Percentiles rank a stretch among this genome's conserved stretches.
These are phyloP conservation scores for Phytophthora pseudosyringae DNA, from an alignment of 352 stramenopile genomes.

Conservation along the genomic window DNA sequence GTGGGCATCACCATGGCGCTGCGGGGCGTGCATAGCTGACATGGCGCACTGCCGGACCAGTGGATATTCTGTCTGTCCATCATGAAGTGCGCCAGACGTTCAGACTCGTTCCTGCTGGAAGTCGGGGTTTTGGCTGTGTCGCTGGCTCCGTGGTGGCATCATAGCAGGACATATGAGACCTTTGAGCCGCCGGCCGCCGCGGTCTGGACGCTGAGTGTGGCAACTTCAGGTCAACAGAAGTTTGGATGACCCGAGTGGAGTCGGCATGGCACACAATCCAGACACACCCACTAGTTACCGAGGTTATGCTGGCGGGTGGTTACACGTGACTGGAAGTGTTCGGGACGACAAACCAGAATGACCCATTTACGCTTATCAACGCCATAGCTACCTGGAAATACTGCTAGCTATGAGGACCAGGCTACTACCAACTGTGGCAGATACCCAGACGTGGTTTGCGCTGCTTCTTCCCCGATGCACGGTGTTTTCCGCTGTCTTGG, in stretches of 20 bases:
- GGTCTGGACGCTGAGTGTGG: conserved; percentile 57
- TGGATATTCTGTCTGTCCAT: conserved; percentile 85
- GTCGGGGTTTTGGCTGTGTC: conserved; percentile 74
- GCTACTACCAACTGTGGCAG: conserved; percentile 45
- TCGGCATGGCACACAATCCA: conserved; percentile 35
- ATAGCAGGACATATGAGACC: background rate
- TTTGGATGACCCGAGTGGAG: conserved; percentile 30
- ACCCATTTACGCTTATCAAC: conserved; percentile 3
- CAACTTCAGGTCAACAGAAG: background rate
- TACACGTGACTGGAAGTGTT: conserved; percentile 37
- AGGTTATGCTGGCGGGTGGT: conserved; percentile 10
- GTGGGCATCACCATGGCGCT: conserved; percentile 38
- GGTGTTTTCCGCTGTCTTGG: conserved; percentile 14
- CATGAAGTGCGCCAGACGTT: conserved; percentile 83
- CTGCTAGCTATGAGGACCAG: conserved; percentile 34
- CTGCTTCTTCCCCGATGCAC: conserved; percentile 39
- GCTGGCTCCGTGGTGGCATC: conserved; percentile 49
- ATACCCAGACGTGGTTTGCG: conserved; percentile 51
- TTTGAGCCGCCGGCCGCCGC: conserved; percentile 43
- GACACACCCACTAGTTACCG: conserved; percentile 9
- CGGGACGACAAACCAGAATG: conserved; percentile 17
- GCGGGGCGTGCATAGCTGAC: conserved; percentile 34
- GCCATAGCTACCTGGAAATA: conserved; percentile 12
- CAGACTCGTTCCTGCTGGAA: conserved; percentile 92
- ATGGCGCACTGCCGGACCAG: conserved; percentile 46